Conservation (phyloP, 2,329 filamentous ascomycete genomes). For the Diaporthe capsici region DNA sequence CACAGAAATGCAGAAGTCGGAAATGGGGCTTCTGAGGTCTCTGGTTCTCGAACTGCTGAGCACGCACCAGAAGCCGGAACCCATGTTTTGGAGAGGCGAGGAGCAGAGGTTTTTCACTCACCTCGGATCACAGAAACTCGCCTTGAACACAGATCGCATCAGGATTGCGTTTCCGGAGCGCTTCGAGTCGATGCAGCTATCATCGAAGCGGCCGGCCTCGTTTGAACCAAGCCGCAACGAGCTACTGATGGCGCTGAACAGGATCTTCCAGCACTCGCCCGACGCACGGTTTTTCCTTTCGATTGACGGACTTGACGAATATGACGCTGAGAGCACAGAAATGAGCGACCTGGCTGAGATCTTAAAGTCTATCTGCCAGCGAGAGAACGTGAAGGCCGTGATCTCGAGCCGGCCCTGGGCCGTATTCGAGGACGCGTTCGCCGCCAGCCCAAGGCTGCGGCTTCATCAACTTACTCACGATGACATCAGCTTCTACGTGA, state of each 20-base stretch:
- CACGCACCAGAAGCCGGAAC: neutral
- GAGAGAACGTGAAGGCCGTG: neutral
- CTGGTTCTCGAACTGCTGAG: neutral
- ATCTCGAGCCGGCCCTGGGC: constrained; percentile 7
- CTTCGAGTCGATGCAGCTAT: neutral
- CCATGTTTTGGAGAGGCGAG: neutral
- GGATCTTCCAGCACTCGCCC: neutral
- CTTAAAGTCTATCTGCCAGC: constrained; percentile 1
- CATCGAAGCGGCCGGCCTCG: neutral
- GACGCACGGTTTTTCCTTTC: constrained; percentile 7
- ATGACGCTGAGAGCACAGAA: neutral
- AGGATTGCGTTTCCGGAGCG: neutral
- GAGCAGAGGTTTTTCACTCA: constrained; percentile 25
- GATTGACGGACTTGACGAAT: constrained; percentile 11
- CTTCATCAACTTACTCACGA: neutral
- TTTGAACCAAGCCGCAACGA: constrained; percentile 23
- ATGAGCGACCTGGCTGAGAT: constrained; percentile 7
- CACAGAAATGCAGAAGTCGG: constrained; percentile 20
- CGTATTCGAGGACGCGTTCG: constrained; percentile 8
- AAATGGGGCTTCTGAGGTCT: neutral
- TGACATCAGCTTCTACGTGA: constrained; percentile 13
- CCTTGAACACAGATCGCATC: neutral
- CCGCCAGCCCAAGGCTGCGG: neutral
- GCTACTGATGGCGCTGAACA: neutral
- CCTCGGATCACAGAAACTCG: neutral